phyloP scores from a whole-genome alignment of 192 early-diverging fungal species.

The Entrophospora sp. region DNA sequence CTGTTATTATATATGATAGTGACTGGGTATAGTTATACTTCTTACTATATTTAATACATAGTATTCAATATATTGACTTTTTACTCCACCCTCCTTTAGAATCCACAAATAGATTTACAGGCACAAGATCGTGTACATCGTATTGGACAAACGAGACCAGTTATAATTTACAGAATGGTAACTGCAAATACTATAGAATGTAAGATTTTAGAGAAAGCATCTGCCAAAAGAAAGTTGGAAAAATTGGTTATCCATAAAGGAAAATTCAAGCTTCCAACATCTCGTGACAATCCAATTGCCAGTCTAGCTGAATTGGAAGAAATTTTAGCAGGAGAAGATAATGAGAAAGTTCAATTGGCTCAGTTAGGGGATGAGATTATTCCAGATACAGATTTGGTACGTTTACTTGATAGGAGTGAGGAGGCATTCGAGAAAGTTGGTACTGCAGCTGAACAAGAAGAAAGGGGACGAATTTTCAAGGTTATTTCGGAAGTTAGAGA shows the following conservation, averaged over 20 bases:
- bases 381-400: constrained; percentile 48
- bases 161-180: constrained; percentile 84
- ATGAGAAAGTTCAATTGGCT: constrained; percentile 51
- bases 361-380: constrained; percentile 48
- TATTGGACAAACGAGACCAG: constrained; percentile 89
- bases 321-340: constrained; percentile 64
- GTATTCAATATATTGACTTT: neutral
- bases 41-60: neutral
- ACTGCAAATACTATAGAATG: constrained; percentile 78
- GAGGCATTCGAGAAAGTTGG: constrained; percentile 30
- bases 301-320: constrained; percentile 61
- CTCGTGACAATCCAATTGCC: constrained; percentile 10
- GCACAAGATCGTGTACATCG: constrained; percentile 95
- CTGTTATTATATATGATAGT: constrained; percentile 91
- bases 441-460: neutral
- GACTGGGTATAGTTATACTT: constrained; percentile 62
- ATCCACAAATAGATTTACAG: constrained; percentile 97
- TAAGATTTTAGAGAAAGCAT: constrained; percentile 71
- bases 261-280: constrained; percentile 56
- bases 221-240: constrained; percentile 80
- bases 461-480: constrained; percentile 32
- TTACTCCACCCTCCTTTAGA: constrained; percentile 51
- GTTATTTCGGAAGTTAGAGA: constrained; percentile 40
- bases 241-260: constrained; percentile 93
- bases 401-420: constrained; percentile 44